Percentiles rank a stretch among this genome's conserved stretches.
phyloP scores from a whole-genome alignment of 257 asterid species.

The Nicotiana paniculata region DNA sequence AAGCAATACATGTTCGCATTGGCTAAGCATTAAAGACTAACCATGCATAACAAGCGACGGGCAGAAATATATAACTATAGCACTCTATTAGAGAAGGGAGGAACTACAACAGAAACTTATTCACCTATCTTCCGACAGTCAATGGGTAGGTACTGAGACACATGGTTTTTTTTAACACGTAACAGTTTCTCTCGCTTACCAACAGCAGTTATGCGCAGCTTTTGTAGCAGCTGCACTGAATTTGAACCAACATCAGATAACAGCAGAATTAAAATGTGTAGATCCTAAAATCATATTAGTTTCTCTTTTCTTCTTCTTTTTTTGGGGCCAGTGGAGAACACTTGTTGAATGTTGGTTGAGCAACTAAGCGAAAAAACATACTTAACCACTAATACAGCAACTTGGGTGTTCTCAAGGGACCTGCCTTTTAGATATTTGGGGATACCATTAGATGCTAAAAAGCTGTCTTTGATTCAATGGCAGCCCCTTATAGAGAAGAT shows the following conservation, averaged over 20 bases:
- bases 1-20: neutral
- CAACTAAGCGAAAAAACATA: neutral
- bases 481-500: too few relatives aligned
- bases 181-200: conserved; percentile 68
- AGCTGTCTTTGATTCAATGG: too few relatives aligned
- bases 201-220: conserved; percentile 55
- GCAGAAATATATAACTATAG: neutral
- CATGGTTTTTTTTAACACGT: conserved; percentile 70
- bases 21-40: neutral
- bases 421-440: too few relatives aligned
- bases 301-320: neutral
- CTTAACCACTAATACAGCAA: neutral
- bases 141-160: conserved; percentile 62
- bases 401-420: too few relatives aligned
- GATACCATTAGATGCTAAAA: too few relatives aligned
- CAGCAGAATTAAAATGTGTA: neutral
- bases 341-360: neutral
- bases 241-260: neutral
- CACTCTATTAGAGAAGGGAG: neutral
- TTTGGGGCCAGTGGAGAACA: neutral
- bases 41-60: neutral
- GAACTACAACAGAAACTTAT: neutral
- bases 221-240: conserved; percentile 82
- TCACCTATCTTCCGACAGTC: conserved; percentile 75
- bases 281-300: neutral